A percentile compares a stretch with the other conserved stretches of the same genome.
Conservation (phyloP, 2,329 filamentous ascomycete genomes). For the Allantophomopsis lycopodina region DNA sequence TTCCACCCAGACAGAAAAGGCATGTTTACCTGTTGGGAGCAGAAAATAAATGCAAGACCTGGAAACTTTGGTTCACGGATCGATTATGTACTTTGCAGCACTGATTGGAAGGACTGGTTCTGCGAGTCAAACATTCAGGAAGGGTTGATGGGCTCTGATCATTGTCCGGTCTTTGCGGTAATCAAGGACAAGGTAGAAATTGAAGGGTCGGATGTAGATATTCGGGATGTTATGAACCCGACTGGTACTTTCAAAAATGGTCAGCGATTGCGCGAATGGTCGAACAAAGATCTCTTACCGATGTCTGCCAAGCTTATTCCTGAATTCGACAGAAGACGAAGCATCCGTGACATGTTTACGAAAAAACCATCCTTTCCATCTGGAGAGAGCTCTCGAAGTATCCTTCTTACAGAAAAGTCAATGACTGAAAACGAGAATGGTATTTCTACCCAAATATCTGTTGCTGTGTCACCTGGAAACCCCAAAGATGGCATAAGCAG, state of each 20-base stretch:
- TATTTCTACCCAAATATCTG: too few species aligned
- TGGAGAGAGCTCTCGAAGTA: constrained; percentile 4
- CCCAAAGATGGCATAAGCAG: neutral
- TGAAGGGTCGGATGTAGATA: constrained; percentile 32
- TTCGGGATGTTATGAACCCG: constrained; percentile 69
- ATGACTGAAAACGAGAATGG: neutral
- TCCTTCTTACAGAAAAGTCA: constrained; percentile 3
- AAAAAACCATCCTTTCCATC: constrained; percentile 27
- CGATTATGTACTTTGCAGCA: constrained; percentile 81
- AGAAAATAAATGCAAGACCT: constrained; percentile 86
- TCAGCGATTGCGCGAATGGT: constrained; percentile 51
- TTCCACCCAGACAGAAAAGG: constrained; percentile 69
- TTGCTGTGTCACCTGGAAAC: neutral
- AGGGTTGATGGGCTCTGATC: constrained; percentile 86
- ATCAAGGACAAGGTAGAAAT: constrained; percentile 49
- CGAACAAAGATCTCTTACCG: constrained; percentile 50
- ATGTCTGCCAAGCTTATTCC: constrained; percentile 74
- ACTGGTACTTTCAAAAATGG: constrained; percentile 57
- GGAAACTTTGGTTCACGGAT: constrained; percentile 89
- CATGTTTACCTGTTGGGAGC: constrained; percentile 98
- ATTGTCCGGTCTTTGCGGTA: constrained; percentile 81
- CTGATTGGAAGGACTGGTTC: constrained; percentile 71
- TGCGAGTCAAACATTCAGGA: constrained; percentile 77
- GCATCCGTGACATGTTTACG: constrained; percentile 86
- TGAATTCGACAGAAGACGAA: constrained; percentile 74